phyloP scores from a whole-genome alignment of 331 rosid genomes.

The Dryas integrifolia region DNA sequence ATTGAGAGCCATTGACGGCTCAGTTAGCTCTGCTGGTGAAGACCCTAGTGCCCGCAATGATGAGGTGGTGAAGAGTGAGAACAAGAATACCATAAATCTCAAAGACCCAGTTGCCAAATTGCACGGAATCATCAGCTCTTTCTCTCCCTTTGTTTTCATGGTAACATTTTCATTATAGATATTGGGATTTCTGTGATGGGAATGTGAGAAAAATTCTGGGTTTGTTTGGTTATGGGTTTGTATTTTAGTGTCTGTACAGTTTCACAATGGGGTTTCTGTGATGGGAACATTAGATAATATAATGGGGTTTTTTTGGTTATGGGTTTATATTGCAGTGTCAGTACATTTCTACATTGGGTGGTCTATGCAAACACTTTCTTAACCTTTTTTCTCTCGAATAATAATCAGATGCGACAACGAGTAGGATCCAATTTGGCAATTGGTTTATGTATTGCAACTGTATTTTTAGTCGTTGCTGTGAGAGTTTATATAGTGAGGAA shows the following conservation, averaged over 20 bases:
- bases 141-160: constrained; percentile 36
- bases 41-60: constrained; percentile 15
- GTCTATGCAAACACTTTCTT: neutral
- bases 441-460: constrained; percentile 60
- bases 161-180: constrained; percentile 25
- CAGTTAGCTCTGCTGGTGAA: constrained; percentile 19
- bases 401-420: constrained; percentile 41
- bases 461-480: constrained; percentile 39
- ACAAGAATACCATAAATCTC: constrained; percentile 6
- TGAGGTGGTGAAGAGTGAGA: constrained; percentile 20
- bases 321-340: neutral
- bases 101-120: constrained; percentile 38
- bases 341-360: neutral
- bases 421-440: constrained; percentile 45
- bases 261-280: neutral
- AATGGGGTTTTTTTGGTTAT: neutral
- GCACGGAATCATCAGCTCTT: constrained; percentile 42
- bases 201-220: neutral
- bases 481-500: constrained; percentile 42
- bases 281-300: neutral
- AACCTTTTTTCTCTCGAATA: neutral
- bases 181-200: neutral
- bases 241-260: neutral
- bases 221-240: neutral
- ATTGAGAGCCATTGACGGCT: constrained; percentile 38